Conservation (phyloP, 2,329 filamentous ascomycete genomes). For the Colletotrichum falcatum region DNA sequence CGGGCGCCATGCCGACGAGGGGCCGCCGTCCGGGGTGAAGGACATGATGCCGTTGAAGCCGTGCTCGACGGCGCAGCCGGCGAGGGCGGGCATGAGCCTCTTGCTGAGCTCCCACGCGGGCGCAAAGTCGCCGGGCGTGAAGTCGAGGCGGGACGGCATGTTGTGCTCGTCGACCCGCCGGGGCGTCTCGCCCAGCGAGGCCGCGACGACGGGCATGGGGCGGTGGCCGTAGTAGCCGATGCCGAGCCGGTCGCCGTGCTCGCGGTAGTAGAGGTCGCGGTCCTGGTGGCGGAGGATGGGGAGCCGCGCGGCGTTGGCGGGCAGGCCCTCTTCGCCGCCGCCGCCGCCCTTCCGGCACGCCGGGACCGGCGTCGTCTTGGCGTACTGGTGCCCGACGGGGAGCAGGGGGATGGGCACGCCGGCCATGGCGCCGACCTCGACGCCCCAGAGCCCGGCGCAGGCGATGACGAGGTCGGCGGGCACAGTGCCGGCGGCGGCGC, state of each 20-base stretch:
- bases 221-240: slow-evolving; percentile 75
- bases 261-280: slow-evolving; percentile 72
- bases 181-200: slow-evolving; percentile 64
- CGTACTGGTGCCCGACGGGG: slow-evolving; percentile 73
- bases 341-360: slow-evolving; percentile 52
- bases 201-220: slow-evolving; percentile 70
- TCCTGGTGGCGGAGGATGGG: slow-evolving; percentile 74
- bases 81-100: slow-evolving; percentile 65
- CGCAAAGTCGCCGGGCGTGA: slow-evolving; percentile 70
- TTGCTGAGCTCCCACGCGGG: slow-evolving; percentile 69
- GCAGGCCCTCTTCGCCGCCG: slow-evolving; percentile 50
- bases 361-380: slow-evolving; percentile 68
- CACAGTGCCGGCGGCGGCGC: slow-evolving; percentile 61
- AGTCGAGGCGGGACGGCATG: slow-evolving; percentile 73
- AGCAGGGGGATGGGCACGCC: slow-evolving; percentile 68
- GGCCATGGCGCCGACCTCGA: slow-evolving; percentile 72
- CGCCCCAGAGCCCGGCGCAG: slow-evolving; percentile 75
- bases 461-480: slow-evolving; percentile 71
- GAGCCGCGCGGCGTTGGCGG: slow-evolving; percentile 61
- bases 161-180: slow-evolving; percentile 66
- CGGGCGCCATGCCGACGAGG: slow-evolving; percentile 68
- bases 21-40: slow-evolving; percentile 73
- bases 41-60: slow-evolving; percentile 77
- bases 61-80: slow-evolving; percentile 63
- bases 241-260: slow-evolving; percentile 71